Percentiles rank a stretch among this genome's conserved stretches.
Conservation (phyloP, 2,329 filamentous ascomycete genomes). For the Pseudogymnoascus sp. region DNA sequence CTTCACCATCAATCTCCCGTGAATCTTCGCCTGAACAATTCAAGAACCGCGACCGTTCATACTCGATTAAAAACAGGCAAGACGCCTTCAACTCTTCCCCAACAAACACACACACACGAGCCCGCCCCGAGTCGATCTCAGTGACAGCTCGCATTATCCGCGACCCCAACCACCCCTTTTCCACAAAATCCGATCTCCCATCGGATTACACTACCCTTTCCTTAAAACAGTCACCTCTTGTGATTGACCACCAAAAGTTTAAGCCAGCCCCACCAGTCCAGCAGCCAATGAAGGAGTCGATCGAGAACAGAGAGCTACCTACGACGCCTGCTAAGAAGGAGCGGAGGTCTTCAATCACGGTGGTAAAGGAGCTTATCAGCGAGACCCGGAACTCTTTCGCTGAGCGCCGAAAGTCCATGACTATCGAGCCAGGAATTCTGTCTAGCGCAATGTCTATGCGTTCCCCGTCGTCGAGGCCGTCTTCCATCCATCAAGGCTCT, state of each 20-base stretch:
- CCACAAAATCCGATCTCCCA: conserved; percentile 35
- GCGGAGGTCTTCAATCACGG: conserved; percentile 50
- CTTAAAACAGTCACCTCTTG: conserved; percentile 50
- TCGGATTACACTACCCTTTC: conserved; percentile 42
- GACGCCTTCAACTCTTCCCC: conserved; percentile 20
- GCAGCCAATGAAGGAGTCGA: conserved; percentile 6
- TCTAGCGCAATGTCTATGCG: conserved; percentile 31
- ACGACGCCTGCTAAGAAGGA: conserved; percentile 24
- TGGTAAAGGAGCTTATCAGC: conserved; percentile 48
- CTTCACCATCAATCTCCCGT: conserved; percentile 33
- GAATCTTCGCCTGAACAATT: conserved; percentile 40
- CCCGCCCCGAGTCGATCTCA: conserved; percentile 68
- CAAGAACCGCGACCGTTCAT: conserved; percentile 24
- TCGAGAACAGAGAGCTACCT: neutral
- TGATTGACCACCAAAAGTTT: conserved; percentile 47
- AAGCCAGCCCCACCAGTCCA: neutral
- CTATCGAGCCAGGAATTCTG: conserved; percentile 33
- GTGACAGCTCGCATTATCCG: conserved; percentile 79
- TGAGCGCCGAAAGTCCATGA: conserved; percentile 36
- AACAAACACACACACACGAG: conserved; percentile 30
- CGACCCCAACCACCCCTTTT: conserved; percentile 42
- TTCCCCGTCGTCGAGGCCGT: conserved; percentile 37
- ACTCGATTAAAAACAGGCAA: conserved; percentile 20
- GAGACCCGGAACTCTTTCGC: conserved; percentile 45
- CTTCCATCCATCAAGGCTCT: conserved; percentile 37